A percentile compares a stretch with the other conserved stretches of the same genome.
Conservation (phyloP, 2,329 filamentous ascomycete genomes). For the Talaromyces sp. region DNA sequence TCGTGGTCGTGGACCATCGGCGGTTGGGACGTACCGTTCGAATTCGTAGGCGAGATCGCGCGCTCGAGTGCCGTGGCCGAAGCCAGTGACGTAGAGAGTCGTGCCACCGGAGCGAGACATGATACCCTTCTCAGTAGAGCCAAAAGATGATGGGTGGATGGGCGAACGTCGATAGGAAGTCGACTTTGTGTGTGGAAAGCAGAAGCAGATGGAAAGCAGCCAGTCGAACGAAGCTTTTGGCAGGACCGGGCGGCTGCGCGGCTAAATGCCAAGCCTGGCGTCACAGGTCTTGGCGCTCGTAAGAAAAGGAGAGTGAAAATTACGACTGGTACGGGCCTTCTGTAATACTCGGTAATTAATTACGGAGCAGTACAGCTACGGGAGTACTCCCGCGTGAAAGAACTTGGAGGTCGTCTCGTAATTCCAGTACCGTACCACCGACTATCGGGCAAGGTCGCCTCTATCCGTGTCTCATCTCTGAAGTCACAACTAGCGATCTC, state of each 20-base stretch:
- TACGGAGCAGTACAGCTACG: background rate
- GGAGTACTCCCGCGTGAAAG: background rate
- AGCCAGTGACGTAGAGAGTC: conserved; percentile 97
- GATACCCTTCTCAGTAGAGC: conserved; percentile 22
- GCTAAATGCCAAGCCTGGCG: background rate
- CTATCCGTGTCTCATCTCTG: conserved; percentile 12
- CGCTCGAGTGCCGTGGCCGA: conserved; percentile 96
- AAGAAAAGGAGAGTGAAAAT: background rate
- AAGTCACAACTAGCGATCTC: conserved; percentile 3
- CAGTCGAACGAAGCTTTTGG: conserved; percentile 7
- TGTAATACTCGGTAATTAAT: background rate
- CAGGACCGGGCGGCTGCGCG: background rate
- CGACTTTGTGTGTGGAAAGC: background rate
- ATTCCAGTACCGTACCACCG: background rate
- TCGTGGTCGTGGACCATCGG: conserved; percentile 35
- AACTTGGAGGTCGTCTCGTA: background rate
- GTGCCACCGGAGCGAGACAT: conserved; percentile 89
- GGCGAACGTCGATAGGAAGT: conserved; percentile 19
- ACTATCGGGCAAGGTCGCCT: conserved; percentile 6
- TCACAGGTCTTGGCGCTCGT: conserved; percentile 1
- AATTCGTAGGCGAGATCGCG: conserved; percentile 99
- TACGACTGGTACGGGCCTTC: background rate
- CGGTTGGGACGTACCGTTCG: conserved; percentile 91
- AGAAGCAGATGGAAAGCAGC: background rate
- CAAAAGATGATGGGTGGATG: conserved; percentile 12